Conservation (phyloP, 208 protist genomes). For the Trypanosoma theileri region DNA sequence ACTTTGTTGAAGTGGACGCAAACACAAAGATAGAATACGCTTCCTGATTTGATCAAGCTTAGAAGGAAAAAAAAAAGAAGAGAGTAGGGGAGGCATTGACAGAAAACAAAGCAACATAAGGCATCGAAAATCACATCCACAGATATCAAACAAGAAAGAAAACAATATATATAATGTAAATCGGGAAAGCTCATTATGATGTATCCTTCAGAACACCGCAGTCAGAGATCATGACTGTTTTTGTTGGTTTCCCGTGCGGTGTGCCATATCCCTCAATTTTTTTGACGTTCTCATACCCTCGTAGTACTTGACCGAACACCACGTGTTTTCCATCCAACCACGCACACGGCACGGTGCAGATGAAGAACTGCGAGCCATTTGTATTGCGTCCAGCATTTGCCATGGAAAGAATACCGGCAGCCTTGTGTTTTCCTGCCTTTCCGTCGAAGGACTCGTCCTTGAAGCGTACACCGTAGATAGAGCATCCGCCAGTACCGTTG, state of each 20-base stretch:
- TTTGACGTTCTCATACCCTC: conserved; percentile 82
- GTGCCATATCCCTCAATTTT: conserved; percentile 72
- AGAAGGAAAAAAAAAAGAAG: too few species aligned
- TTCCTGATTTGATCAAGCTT: too few species aligned
- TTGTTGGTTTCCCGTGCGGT: conserved; percentile 62
- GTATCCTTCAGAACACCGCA: conserved; percentile 70
- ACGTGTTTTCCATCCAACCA: conserved; percentile 96
- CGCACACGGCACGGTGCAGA: conserved; percentile 80
- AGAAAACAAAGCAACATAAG: too few species aligned
- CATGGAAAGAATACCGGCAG: conserved; percentile 89
- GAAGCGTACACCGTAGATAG: conserved; percentile 93
- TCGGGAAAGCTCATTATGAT: conserved; percentile 4
- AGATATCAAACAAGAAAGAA: too few species aligned
- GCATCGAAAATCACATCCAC: too few species aligned
- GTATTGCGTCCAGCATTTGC: conserved; percentile 91
- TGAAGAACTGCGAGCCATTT: conserved; percentile 94
- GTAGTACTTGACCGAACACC: conserved; percentile 93
- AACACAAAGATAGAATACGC: too few species aligned
- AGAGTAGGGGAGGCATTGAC: too few species aligned
- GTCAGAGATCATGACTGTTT: conserved; percentile 61
- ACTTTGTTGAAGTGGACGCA: too few species aligned
- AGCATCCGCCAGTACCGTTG: conserved; percentile 94
- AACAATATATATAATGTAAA: too few species aligned
- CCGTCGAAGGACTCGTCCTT: conserved; percentile 94
- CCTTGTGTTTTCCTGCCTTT: conserved; percentile 86